phyloP scores from a whole-genome alignment of 164 flowering plant species.

The Sextonia rubra region DNA sequence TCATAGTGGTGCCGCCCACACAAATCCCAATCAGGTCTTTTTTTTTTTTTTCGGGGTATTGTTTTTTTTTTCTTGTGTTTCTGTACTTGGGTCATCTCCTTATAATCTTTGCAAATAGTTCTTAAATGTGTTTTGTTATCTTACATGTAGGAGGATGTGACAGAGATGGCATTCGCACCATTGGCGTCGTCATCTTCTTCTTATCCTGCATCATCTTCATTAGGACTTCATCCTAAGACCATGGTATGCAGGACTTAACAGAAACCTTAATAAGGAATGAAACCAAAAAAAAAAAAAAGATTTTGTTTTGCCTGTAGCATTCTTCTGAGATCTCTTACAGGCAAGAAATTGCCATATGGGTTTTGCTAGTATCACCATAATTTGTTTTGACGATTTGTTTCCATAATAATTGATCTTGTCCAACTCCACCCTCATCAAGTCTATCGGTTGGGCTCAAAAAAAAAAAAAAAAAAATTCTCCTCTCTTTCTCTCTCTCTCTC shows the following conservation, averaged over 20 bases:
- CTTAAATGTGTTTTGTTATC: neutral
- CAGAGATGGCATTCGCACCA: conserved; percentile 37
- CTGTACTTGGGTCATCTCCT: neutral
- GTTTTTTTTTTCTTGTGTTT: neutral
- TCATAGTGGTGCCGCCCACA: conserved; percentile 23
- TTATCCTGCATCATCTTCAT: conserved; percentile 1
- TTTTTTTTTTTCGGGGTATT: neutral
- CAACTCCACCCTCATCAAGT: neutral
- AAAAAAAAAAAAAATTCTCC: neutral
- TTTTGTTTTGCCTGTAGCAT: neutral
- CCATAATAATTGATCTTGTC: neutral
- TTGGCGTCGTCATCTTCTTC: conserved; percentile 10
- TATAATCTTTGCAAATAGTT: neutral
- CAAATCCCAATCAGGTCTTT: conserved; percentile 35
- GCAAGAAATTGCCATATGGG: neutral
- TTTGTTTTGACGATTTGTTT: neutral
- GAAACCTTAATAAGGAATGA: neutral
- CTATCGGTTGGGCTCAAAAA: neutral
- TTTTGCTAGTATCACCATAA: neutral
- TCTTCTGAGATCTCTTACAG: too few species aligned
- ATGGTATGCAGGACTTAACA: neutral
- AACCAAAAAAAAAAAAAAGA: neutral
- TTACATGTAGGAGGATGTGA: conserved; percentile 34
- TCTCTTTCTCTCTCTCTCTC: neutral
- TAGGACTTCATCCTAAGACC: neutral